Conservation (phyloP, 495 filamentous ascomycete species). For the Echria macrotheca region DNA sequence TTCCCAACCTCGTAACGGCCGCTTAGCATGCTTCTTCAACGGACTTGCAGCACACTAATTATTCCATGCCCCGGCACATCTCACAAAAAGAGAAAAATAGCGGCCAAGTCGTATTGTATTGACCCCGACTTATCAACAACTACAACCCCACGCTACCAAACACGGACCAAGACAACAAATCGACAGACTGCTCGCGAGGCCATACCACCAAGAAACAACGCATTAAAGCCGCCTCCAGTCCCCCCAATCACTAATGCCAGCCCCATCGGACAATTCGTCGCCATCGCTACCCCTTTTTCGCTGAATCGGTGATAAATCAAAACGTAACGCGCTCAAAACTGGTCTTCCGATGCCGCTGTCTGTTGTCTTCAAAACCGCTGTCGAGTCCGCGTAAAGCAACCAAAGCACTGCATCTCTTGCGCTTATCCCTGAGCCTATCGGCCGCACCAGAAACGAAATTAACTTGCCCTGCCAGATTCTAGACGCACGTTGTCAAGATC, state of each 20-base stretch:
- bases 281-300: background rate
- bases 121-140: too few species aligned
- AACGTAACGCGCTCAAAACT: conserved; percentile 3
- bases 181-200: background rate
- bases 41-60: background rate
- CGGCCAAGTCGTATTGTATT: too few species aligned
- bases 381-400: conserved; percentile 8
- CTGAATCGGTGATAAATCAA: background rate
- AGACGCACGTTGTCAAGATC: conserved; percentile 24
- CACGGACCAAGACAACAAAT: too few species aligned
- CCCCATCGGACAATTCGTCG: background rate
- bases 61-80: too few species aligned
- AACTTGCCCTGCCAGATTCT: conserved; percentile 27
- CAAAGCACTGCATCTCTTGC: too few species aligned
- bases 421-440: conserved; percentile 1
- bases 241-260: too few species aligned
- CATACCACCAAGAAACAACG: conserved; percentile 6
- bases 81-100: too few species aligned
- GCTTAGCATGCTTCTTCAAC: background rate
- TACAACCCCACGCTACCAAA: background rate
- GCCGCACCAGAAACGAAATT: conserved; percentile 4
- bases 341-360: conserved; percentile 1
- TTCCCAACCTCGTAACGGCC: background rate
- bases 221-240: conserved; percentile 3
- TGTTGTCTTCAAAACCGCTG: conserved; percentile 3